Evolutionary conservation across 2,329 filamentous ascomycete genomes (phyloP).

Genomic region (Colletotrichum tanaceti): DNA sequence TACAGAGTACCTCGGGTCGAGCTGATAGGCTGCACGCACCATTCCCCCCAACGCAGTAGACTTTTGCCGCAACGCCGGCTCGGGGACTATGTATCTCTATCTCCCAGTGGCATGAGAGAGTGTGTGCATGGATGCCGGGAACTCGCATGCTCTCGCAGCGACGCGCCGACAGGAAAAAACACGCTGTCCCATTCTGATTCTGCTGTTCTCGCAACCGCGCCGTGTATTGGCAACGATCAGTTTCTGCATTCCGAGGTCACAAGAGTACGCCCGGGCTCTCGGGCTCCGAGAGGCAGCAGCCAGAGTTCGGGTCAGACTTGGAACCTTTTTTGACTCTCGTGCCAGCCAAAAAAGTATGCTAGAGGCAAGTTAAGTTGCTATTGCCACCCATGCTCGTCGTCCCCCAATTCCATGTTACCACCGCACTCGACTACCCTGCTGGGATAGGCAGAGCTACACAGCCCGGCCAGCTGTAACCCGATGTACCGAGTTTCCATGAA

Average conservation of each 20-base stretch:
- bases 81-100: not conserved
- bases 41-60: not conserved
- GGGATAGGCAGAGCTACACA: not conserved
- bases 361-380: not conserved
- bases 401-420: not conserved
- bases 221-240: not conserved
- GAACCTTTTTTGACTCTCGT: constrained; percentile 7
- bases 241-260: not conserved
- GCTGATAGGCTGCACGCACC: not conserved
- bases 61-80: not conserved
- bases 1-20: too few relatives aligned
- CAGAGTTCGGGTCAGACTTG: not conserved
- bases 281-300: not conserved
- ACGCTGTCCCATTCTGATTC: not conserved
- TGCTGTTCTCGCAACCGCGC: not conserved
- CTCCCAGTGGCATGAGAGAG: too few relatives aligned
- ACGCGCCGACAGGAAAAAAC: not conserved
- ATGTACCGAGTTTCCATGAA: not conserved
- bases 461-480: not conserved
- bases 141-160: not conserved
- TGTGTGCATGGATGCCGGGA: not conserved
- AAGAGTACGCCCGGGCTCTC: not conserved
- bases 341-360: constrained; percentile 11
- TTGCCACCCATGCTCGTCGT: too few relatives aligned
- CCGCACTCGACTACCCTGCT: not conserved